Evolutionary conservation across 208 protist genomes (phyloP).

Genomic region (Trypanosoma boissoni): DNA sequence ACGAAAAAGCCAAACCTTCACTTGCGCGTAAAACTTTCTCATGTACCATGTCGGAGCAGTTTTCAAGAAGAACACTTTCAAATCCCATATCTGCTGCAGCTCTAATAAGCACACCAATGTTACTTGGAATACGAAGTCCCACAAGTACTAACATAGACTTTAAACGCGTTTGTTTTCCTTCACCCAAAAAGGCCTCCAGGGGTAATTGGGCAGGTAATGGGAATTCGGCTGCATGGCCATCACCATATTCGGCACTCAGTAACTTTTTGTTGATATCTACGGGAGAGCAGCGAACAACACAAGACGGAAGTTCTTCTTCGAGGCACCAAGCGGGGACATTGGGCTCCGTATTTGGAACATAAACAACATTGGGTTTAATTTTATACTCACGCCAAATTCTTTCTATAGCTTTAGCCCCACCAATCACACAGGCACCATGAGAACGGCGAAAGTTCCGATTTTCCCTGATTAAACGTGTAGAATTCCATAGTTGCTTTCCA

Average conservation of each 20-base stretch:
- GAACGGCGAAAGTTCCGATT: slow-evolving; percentile 42
- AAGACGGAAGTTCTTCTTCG: slow-evolving; percentile 52
- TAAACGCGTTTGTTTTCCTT: slow-evolving; percentile 23
- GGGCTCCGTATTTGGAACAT: slow-evolving; percentile 56
- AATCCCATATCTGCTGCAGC: slow-evolving; percentile 76
- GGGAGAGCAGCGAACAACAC: slow-evolving; percentile 66
- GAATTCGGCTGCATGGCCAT: slow-evolving; percentile 83
- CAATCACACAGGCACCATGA: slow-evolving; percentile 68
- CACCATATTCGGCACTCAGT: slow-evolving; percentile 73
- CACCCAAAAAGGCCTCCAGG: slow-evolving; percentile 19
- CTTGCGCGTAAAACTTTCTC: slow-evolving; percentile 88
- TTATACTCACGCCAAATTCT: slow-evolving; percentile 74
- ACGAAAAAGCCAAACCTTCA: slow-evolving; percentile 61
- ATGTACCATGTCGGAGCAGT: slow-evolving; percentile 69
- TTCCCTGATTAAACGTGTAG: slow-evolving; percentile 47
- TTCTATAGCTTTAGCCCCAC: slow-evolving; percentile 61
- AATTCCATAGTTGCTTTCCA: slow-evolving; percentile 62
- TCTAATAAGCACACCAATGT: slow-evolving; percentile 68
- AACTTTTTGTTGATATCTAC: slow-evolving; percentile 65
- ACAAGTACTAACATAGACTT: slow-evolving; percentile 68
- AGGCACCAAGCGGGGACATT: slow-evolving; percentile 64
- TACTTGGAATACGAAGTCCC: slow-evolving; percentile 82
- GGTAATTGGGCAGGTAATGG: slow-evolving; percentile 17
- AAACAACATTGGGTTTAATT: slow-evolving; percentile 71
- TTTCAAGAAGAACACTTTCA: slow-evolving; percentile 60